Conservation (phyloP, 2,329 filamentous ascomycete genomes). For the Aaosphaeria arxii region DNA sequence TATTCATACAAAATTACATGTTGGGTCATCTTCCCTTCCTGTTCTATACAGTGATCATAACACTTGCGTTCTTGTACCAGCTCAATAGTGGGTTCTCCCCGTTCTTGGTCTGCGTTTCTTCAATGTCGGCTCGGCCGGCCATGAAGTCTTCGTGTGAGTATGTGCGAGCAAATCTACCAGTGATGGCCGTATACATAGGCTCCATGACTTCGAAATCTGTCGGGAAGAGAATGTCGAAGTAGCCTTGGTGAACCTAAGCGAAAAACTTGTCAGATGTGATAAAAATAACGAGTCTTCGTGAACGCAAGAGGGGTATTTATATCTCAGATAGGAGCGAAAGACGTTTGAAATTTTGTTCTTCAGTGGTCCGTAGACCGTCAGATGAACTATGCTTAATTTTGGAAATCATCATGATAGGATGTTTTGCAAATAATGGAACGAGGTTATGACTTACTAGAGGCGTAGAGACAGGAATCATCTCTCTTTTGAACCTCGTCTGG, state of each 20-base stretch:
- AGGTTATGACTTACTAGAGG: slow-evolving; percentile 66
- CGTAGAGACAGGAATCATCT: slow-evolving; percentile 85
- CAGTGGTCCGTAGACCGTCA: slow-evolving; percentile 1
- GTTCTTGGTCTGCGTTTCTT: slow-evolving; percentile 82
- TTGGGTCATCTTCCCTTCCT: neutral
- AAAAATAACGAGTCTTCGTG: too few species aligned
- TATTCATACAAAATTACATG: neutral
- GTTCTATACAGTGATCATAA: slow-evolving; percentile 76
- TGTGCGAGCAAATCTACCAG: slow-evolving; percentile 84
- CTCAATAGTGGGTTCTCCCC: slow-evolving; percentile 90
- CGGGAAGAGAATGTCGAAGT: slow-evolving; percentile 98
- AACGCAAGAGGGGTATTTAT: neutral
- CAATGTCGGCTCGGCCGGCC: slow-evolving; percentile 81
- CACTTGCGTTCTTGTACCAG: slow-evolving; percentile 95
- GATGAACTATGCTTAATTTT: slow-evolving; percentile 4
- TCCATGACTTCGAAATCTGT: slow-evolving; percentile 92
- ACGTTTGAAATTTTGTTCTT: neutral
- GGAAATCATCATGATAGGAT: slow-evolving; percentile 1
- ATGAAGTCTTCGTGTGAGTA: slow-evolving; percentile 89
- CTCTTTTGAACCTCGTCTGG: slow-evolving; percentile 85
- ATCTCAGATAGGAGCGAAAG: slow-evolving; percentile 1
- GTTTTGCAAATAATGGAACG: neutral
- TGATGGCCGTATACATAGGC: slow-evolving; percentile 87
- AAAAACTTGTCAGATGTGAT: neutral
- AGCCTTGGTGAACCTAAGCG: slow-evolving; percentile 85